These are phyloP conservation scores for Ramularia collo-cygni DNA, from an alignment of 2,329 filamentous ascomycete genomes.

Conservation along the genomic window DNA sequence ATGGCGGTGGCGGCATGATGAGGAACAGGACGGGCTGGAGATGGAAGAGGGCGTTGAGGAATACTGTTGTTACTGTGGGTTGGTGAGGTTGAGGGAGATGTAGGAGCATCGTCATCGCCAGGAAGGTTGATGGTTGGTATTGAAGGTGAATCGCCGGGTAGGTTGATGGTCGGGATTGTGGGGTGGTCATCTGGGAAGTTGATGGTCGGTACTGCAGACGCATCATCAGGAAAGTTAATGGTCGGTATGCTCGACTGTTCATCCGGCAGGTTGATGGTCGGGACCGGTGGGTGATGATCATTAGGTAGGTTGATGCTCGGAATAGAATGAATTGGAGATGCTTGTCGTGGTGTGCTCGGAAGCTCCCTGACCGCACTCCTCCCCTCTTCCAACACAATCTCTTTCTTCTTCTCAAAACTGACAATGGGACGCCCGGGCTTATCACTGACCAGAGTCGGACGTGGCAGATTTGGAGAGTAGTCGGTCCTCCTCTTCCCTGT, in stretches of 20 bases:
- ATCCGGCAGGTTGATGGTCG: conserved; percentile 49
- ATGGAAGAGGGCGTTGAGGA: conserved; percentile 40
- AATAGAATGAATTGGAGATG: conserved; percentile 6
- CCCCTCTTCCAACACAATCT: conserved; percentile 61
- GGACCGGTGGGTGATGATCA: conserved; percentile 28
- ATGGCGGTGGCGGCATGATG: conserved; percentile 23
- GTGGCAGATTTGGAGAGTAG: conserved; percentile 78
- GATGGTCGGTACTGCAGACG: conserved; percentile 17
- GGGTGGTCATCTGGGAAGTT: not conserved
- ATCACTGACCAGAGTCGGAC: conserved; percentile 85
- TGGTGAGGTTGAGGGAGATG: conserved; percentile 6
- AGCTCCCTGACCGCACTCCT: conserved; percentile 20
- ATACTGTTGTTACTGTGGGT: conserved; percentile 3
- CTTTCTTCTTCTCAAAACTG: conserved; percentile 80
- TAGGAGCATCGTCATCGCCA: no score
- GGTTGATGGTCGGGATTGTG: conserved; percentile 12
- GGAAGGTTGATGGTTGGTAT: conserved; percentile 15
- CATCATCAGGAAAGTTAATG: conserved; percentile 29
- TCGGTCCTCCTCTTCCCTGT: conserved; percentile 85
- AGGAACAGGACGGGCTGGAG: conserved; percentile 39
- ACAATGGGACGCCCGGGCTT: conserved; percentile 88
- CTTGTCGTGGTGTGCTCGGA: not conserved
- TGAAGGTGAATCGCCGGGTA: conserved; percentile 6
- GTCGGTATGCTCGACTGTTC: conserved; percentile 22
- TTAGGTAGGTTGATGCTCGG: conserved; percentile 3